Conservation (phyloP, 2,329 filamentous ascomycete species). For the Ascocoryne sarcoides region DNA sequence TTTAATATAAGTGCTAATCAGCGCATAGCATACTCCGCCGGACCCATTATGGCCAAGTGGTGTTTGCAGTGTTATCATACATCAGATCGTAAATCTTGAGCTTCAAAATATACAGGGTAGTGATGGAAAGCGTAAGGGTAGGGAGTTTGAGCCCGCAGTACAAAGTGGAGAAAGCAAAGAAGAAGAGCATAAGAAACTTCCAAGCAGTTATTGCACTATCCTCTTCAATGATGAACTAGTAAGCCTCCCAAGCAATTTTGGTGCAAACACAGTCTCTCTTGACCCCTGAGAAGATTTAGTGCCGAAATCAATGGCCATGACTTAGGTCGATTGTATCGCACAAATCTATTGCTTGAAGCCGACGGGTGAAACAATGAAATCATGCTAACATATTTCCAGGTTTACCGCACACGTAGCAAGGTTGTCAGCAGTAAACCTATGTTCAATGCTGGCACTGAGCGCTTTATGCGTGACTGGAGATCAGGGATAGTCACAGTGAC, state of each 20-base stretch:
- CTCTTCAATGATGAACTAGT: conserved; percentile 77
- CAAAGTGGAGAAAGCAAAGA: conserved; percentile 78
- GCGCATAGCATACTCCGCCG: conserved; percentile 81
- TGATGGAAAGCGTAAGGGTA: conserved; percentile 68
- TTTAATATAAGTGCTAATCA: no score
- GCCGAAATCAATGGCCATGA: no score
- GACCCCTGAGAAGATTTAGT: no score
- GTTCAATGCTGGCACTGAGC: conserved; percentile 92
- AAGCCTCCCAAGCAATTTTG: conserved; percentile 17
- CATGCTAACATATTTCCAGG: conserved; percentile 30
- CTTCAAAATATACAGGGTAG: conserved; percentile 86
- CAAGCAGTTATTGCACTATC: conserved; percentile 91
- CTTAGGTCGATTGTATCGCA: no score
- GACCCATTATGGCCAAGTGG: conserved; percentile 96
- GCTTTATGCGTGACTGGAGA: conserved; percentile 89
- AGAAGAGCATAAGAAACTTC: conserved; percentile 69
- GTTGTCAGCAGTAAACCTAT: conserved; percentile 91
- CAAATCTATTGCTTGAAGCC: no score
- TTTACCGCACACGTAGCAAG: conserved; percentile 92
- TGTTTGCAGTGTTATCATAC: conserved; percentile 74
- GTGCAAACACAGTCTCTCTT: not conserved
- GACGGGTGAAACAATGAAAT: no score
- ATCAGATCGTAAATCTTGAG: conserved; percentile 92
- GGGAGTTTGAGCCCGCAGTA: conserved; percentile 83
- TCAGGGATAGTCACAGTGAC: conserved; percentile 78